Conservation (phyloP, 228 moss, liverwort and hornwort genomes). For the Sphagnum magellanicum region DNA sequence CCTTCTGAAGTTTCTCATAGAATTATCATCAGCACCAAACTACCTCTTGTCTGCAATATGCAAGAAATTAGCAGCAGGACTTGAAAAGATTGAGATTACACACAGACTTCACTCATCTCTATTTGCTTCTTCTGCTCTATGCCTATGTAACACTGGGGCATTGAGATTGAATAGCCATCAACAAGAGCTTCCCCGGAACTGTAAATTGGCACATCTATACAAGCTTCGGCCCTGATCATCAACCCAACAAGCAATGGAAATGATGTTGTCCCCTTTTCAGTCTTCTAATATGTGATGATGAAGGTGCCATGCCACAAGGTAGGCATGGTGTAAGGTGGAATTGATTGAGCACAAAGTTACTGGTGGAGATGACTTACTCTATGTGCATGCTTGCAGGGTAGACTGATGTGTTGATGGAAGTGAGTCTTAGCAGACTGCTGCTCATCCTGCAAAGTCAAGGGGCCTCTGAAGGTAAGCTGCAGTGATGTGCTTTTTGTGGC, state of each 20-base stretch:
- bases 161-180: background rate
- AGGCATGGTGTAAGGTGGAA: too few species aligned
- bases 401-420: too few species aligned
- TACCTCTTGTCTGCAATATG: too few species aligned
- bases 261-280: too few species aligned
- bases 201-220: background rate
- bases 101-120: slow-evolving; percentile 40
- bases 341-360: too few species aligned
- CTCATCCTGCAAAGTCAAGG: slow-evolving; percentile 8
- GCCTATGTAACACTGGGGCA: slow-evolving; percentile 5
- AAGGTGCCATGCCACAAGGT: too few species aligned
- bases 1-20: too few species aligned
- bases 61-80: too few species aligned
- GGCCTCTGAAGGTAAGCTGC: slow-evolving; percentile 19
- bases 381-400: too few species aligned
- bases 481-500: slow-evolving; percentile 9
- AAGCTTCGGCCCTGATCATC: background rate
- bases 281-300: too few species aligned
- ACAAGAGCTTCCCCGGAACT: background rate
- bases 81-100: background rate
- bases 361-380: too few species aligned
- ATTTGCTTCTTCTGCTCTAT: slow-evolving; percentile 4
- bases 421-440: slow-evolving; percentile 7
- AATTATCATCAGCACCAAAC: too few species aligned
- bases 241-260: background rate